Conservation (phyloP, 345 rosid species). For the rapeseed (Brassica napus) region DNA sequence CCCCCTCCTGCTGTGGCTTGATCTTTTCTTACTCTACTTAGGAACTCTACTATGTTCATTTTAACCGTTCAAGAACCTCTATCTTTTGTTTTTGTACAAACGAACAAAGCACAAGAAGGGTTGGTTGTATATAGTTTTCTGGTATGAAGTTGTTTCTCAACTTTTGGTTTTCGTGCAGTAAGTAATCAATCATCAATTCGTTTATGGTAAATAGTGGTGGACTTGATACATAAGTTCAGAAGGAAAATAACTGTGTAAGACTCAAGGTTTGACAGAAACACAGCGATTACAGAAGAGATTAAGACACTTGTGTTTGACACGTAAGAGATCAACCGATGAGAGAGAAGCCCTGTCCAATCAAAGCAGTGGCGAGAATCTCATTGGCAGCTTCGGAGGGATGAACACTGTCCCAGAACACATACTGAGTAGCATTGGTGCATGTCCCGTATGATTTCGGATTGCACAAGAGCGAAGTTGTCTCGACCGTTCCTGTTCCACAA, state of each 20-base stretch:
- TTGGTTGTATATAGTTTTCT: conserved; percentile 13
- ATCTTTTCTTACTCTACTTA: conserved; percentile 1
- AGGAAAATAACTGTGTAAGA: conserved; percentile 22
- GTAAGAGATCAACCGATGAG: conserved; percentile 41
- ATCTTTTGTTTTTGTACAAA: conserved; percentile 5
- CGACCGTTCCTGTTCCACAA: conserved; percentile 84
- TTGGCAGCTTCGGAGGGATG: conserved; percentile 96
- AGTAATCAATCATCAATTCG: conserved; percentile 14
- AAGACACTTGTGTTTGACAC: not conserved
- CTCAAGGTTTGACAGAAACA: conserved; percentile 18
- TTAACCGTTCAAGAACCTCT: not conserved
- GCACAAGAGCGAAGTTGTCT: conserved; percentile 75
- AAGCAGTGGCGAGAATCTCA: conserved; percentile 67
- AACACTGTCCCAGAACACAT: conserved; percentile 91
- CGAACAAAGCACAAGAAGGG: conserved; percentile 3
- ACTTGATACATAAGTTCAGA: conserved; percentile 19
- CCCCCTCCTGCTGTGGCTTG: not conserved
- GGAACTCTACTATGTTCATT: not conserved
- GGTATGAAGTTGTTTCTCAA: conserved; percentile 10
- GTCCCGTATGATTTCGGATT: conserved; percentile 73
- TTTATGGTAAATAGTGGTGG: conserved; percentile 19
- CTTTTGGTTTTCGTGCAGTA: conserved; percentile 21
- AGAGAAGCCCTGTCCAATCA: conserved; percentile 66
- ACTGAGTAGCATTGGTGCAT: conserved; percentile 77
- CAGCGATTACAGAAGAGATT: not conserved